Evolutionary conservation across 2,329 filamentous ascomycete species (phyloP).

Genomic region (Akanthomyces lecanii): DNA sequence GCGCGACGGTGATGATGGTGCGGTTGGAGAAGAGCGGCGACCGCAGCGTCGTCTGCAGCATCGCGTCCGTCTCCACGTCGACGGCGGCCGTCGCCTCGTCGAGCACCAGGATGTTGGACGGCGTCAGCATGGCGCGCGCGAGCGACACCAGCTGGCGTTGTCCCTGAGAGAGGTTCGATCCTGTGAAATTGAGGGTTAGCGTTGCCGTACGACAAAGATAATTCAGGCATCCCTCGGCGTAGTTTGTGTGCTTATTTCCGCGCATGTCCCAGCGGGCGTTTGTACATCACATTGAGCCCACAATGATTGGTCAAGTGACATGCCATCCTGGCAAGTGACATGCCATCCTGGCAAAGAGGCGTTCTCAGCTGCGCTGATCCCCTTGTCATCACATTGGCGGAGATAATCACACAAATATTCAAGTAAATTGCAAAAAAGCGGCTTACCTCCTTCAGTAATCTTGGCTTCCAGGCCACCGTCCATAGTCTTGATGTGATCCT

Average conservation of each 20-base stretch:
- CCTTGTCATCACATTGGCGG: neutral
- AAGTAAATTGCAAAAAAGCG: slow-evolving; percentile 23
- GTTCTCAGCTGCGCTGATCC: neutral
- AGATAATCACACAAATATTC: slow-evolving; percentile 8
- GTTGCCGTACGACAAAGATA: neutral
- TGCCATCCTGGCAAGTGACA: neutral
- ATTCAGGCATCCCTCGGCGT: neutral
- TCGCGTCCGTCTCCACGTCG: slow-evolving; percentile 63
- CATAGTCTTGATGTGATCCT: slow-evolving; percentile 84
- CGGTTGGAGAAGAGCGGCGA: slow-evolving; percentile 74
- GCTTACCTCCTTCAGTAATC: slow-evolving; percentile 87
- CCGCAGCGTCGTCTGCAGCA: slow-evolving; percentile 61
- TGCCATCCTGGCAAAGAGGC: neutral
- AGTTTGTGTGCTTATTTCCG: neutral
- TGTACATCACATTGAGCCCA: neutral
- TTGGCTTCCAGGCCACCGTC: slow-evolving; percentile 83
- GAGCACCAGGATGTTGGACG: slow-evolving; percentile 93
- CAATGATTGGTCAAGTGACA: neutral
- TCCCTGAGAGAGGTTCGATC: slow-evolving; percentile 91
- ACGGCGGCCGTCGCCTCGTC: slow-evolving; percentile 89
- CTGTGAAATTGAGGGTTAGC: slow-evolving; percentile 38
- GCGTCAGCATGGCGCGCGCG: slow-evolving; percentile 87
- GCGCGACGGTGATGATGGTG: slow-evolving; percentile 97
- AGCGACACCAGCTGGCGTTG: slow-evolving; percentile 93
- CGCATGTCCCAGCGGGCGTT: neutral